Evolutionary conservation across 1,284 basidiomycete species (phyloP), one percentile per base, ranked within the genome.

Genomic region (Mycocalia duriaeana): DNA sequence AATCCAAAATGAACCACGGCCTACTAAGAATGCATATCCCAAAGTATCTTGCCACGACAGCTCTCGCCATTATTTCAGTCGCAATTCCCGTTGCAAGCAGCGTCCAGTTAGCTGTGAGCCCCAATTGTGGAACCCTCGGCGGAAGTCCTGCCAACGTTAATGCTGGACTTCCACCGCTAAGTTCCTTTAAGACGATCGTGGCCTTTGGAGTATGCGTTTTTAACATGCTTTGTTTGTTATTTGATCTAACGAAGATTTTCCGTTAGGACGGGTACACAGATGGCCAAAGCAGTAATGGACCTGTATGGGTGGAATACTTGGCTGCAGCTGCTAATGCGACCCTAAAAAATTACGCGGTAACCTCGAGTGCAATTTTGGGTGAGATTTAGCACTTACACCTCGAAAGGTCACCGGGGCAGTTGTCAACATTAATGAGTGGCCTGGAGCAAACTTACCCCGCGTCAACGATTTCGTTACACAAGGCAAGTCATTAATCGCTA

Each of bases 101-200:
- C 8, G 68, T 75, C 8, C 65, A 64, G 25, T 60, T 75, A 18
- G 71, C 69, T n/a, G 65, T 76, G 8, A 59, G 57, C 35, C 73
- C 73, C 7, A 60, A 57, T 5, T 76, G 74, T 25, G 72, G 70
- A 23, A 53, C 55, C 1, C 55, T 70, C 8, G 52, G 50, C 31
- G 71, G 68, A 24, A 58, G 51, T 7, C 60, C 66, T n/a, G 64
- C 66, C 6, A 70, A 76, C 50, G 62, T 76, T 26, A 77, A 72
- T 34, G 65, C 64, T 0, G 73, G 73, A 0, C 49, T 77, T 19
- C 50, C 59, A 25, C 45, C 61, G 23, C 56, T 75, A 36, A 48
- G 49, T 3, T 53, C 51, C 3, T 70, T 68, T 46, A 65, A 66
- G 45, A 75, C 67, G 1, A 71, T 77, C 18, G 71, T 77, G 2